Conservation (phyloP, 1,139 yeast genomes). For the Pichia cactophila region DNA sequence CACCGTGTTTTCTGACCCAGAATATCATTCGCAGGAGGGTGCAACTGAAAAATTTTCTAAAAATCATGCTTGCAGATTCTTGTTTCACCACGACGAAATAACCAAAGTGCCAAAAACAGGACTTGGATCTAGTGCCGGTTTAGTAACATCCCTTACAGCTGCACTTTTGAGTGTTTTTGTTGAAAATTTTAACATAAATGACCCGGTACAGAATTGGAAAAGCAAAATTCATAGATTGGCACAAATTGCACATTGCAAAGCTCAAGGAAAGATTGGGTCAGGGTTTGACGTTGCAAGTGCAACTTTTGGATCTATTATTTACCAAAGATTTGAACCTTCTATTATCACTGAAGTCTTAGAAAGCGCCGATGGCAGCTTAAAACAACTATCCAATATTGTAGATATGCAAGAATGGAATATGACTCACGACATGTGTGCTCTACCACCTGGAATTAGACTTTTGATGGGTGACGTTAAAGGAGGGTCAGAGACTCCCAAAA, state of each 20-base stretch:
- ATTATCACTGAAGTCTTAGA: conserved; percentile 38
- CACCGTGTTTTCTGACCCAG: conserved; percentile 76
- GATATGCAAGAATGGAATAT: conserved; percentile 53
- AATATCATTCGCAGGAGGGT: conserved; percentile 71
- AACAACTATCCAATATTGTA: conserved; percentile 33
- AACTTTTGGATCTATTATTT: conserved; percentile 79
- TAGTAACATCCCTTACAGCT: conserved; percentile 74
- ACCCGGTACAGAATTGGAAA: conserved; percentile 21
- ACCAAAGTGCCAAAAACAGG: conserved; percentile 86
- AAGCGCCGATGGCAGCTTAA: conserved; percentile 17
- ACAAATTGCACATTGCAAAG: conserved; percentile 85
- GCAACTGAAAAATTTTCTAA: conserved; percentile 31
- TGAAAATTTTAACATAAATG: conserved; percentile 28
- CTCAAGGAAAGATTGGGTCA: conserved; percentile 92
- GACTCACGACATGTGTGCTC: conserved; percentile 41
- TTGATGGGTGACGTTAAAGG: conserved; percentile 91
- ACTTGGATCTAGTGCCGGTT: conserved; percentile 90
- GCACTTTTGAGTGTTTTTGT: conserved; percentile 50
- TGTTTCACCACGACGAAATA: conserved; percentile 54
- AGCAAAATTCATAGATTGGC: conserved; percentile 64
- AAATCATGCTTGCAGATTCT: conserved; percentile 40
- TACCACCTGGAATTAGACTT: conserved; percentile 63
- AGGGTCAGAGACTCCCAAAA: conserved; percentile 90
- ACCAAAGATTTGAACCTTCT: conserved; percentile 60
- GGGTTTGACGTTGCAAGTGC: conserved; percentile 98